Evolutionary conservation across 805 yeast genomes (phyloP), one percentile per base, ranked within the genome.

Genomic region (Myxozyma nipponensis): DNA sequence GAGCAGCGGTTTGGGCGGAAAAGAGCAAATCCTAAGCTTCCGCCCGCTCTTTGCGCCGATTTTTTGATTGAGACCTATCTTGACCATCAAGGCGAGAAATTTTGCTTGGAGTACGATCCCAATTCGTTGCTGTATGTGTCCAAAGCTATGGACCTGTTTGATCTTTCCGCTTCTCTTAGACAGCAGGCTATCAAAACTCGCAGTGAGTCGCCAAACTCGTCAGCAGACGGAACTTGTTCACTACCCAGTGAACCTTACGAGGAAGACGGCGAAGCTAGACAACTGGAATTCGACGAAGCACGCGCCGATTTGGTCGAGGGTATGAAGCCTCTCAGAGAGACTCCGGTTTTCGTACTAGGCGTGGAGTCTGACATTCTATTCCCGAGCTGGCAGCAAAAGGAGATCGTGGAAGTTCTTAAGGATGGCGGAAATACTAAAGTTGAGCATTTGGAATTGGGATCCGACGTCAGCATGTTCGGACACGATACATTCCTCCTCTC

Each of bases 91-190:
- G 97, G 97, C 6, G 95, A 86, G 65, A 90, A 90, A 73, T 89
- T 90, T 73, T 86, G 95, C 56, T 66, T 86, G 52, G 95, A 89
- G 64, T 89, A 85, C 67, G 97, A 89, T 66, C 85, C 97, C 32
- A 89, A 89, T 66, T 88, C 96, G 3, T 76, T 90, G 60, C 73
- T 89, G 44, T 89, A 90, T 66, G 79, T 90, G 10, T 84, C 90
- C 54, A 90, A 90, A 67, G 96, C 96, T 1, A 90, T 90, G 97
- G 97, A 90, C 66, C 70, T 90, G 63, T 90, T 90, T 68, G 96
- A 90, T 64, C 69, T 90, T 23, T 46, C 57, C 9, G 47, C 44
- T 4, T 48, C 63, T 2, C 44, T 47, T 10, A 41, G 56, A 15
- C 44, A 44, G 25, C 36, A 35, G 23, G 56, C 57, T 3, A 22